phyloP scores from a whole-genome alignment of 768 basidiomycete genomes.

The Termitomyces eurrhizus region DNA sequence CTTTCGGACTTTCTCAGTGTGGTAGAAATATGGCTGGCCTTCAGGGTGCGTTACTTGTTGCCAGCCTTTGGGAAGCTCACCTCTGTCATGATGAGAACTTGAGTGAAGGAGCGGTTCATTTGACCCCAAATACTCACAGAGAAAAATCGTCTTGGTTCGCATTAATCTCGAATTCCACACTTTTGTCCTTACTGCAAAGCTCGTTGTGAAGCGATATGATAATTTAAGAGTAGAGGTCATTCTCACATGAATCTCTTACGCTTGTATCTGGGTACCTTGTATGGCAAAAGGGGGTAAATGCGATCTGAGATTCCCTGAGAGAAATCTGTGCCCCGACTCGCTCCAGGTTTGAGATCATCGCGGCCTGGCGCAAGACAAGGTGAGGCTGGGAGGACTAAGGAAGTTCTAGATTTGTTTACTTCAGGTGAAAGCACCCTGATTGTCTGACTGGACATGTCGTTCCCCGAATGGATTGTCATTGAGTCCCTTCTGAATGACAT shows the following conservation, averaged over 20 bases:
- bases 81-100: neutral
- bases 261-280: conserved; percentile 8
- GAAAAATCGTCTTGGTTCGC: conserved; percentile 3
- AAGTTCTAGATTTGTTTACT: neutral
- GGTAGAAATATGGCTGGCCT: conserved; percentile 9
- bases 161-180: neutral
- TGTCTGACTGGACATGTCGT: conserved; percentile 1
- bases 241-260: conserved; percentile 9
- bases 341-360: neutral
- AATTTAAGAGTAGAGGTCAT: too few relatives aligned
- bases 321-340: neutral
- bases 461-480: neutral
- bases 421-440: neutral
- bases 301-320: neutral
- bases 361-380: neutral
- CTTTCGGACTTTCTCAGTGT: neutral
- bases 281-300: conserved; percentile 5
- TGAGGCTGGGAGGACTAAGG: neutral
- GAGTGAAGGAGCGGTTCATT: neutral
- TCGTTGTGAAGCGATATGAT: neutral
- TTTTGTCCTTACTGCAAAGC: neutral
- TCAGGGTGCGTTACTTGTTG: conserved; percentile 5
- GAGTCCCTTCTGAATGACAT: neutral
- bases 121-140: neutral
- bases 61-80: conserved; percentile 7